Base-by-base conservation (phyloP, 768 basidiomycete genomes). In the Boletellus ananas region DNA sequence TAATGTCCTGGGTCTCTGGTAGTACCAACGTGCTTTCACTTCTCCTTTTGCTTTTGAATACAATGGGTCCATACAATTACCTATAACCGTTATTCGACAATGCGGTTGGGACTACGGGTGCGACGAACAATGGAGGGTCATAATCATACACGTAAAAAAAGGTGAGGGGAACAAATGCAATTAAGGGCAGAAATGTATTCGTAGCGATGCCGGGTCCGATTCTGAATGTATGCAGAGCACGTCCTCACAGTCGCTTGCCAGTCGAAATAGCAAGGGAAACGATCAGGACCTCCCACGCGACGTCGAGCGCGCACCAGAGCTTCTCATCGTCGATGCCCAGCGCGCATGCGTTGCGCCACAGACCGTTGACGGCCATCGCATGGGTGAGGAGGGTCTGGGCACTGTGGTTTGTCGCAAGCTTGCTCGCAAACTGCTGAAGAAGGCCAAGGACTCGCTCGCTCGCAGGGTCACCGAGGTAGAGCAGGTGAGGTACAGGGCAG, bases 291-390 rank as follows among this genome's bases (percentile, higher is more conserved):
- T 72, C 77, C 78, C 79, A 81, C 9, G 76, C 74, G 31, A 74
- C 61, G 47, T 81, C 77, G 34, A 80, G 65, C 17, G 72, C 67
- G 27, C 68, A 70, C 72, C 78, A 80, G 14, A 80, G 68, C 31
- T 63, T 62, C 38, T 58, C 55, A 54, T 81, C 80, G 55, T 70
- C 70, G 53, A 81, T 73, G 34, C 80, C 80, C 25, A 81, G 65
- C 11, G 71, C 71, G 51, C 72, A 74, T 4, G 62, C 74, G 56
- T 80, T 79, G 35, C 72, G 70, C 80, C 80, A 81, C 9, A 80
- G 57, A 13, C 77, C 78, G 50, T 76, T 71, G 39, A 77, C 60
- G 6, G 50, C 49, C 50, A 63, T 64, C 13, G 71, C 60, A 51
- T 72, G 69, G 14, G 51, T 43, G 53, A 78, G 65, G 39, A 79